phyloP scores from a whole-genome alignment of 176 grass and related monocot species.

The Lolium perenne region DNA sequence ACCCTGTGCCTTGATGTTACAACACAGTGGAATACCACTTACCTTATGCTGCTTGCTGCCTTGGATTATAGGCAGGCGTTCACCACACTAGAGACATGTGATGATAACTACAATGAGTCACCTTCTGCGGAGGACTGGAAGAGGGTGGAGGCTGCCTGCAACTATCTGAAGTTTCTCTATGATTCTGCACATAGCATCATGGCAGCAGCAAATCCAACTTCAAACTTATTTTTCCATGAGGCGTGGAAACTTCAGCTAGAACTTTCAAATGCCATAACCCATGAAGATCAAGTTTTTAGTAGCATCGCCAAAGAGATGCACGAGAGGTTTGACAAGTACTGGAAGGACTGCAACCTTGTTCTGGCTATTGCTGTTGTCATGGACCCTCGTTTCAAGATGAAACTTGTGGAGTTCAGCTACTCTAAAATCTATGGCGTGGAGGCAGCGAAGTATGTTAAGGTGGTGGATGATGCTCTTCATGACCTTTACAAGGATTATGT shows the following conservation, averaged over 20 bases:
- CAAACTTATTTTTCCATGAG: slow-evolving; percentile 88
- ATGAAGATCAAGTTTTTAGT: slow-evolving; percentile 62
- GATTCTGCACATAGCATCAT: slow-evolving; percentile 78
- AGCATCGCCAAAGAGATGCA: slow-evolving; percentile 80
- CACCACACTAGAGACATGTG: slow-evolving; percentile 67
- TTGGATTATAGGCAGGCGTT: slow-evolving; percentile 87
- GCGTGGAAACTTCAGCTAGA: slow-evolving; percentile 89
- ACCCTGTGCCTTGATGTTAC: slow-evolving; percentile 81
- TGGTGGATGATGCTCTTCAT: slow-evolving; percentile 66
- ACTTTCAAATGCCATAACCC: slow-evolving; percentile 56
- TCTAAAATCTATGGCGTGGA: slow-evolving; percentile 87
- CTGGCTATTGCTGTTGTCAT: slow-evolving; percentile 84
- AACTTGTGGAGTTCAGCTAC: slow-evolving; percentile 88
- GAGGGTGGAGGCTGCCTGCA: slow-evolving; percentile 71
- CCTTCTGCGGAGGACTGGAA: slow-evolving; percentile 83
- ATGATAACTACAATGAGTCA: slow-evolving; percentile 88
- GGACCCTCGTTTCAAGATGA: slow-evolving; percentile 97
- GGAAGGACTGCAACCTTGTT: slow-evolving; percentile 91
- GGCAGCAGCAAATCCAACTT: slow-evolving; percentile 68
- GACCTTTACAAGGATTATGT: slow-evolving; percentile 82
- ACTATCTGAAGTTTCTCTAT: slow-evolving; percentile 68
- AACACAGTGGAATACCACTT: slow-evolving; percentile 92
- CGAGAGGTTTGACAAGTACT: slow-evolving; percentile 91
- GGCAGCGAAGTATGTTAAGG: slow-evolving; percentile 68
- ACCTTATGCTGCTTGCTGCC: slow-evolving; percentile 83